Percentiles rank a stretch among this genome's conserved stretches.
These are phyloP conservation scores for Aspergillus nomiae DNA, from an alignment of 2,329 filamentous ascomycete species.

Conservation along the genomic window DNA sequence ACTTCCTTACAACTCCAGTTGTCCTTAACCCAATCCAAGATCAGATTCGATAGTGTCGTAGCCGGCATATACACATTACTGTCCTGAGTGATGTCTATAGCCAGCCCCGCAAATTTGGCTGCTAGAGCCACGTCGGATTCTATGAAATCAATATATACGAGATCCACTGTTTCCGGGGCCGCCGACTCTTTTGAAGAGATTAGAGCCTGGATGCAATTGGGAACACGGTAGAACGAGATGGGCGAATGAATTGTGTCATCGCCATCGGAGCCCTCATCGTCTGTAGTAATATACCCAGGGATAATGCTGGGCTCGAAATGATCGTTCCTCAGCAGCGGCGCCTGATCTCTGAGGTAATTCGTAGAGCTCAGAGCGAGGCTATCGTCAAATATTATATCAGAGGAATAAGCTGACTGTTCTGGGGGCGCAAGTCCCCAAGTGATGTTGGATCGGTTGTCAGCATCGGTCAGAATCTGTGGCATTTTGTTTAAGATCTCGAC, in stretches of 20 bases:
- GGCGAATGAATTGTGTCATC: conserved; percentile 84
- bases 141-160: conserved; percentile 92
- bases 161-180: conserved; percentile 73
- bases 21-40: conserved; percentile 60
- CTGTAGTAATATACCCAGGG: conserved; percentile 85
- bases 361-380: conserved; percentile 8
- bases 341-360: conserved; percentile 27
- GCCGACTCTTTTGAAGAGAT: conserved; percentile 45
- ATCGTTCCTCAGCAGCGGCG: conserved; percentile 22
- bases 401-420: conserved; percentile 41
- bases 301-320: conserved; percentile 44
- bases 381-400: conserved; percentile 24
- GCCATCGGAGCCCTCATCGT: conserved; percentile 80
- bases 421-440: conserved; percentile 45
- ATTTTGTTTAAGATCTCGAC: conserved; percentile 61
- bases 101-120: conserved; percentile 62
- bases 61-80: conserved; percentile 56
- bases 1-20: conserved; percentile 52
- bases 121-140: conserved; percentile 77
- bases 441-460: conserved; percentile 15
- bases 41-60: conserved; percentile 58
- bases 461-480: conserved; percentile 49
- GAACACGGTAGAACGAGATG: conserved; percentile 74
- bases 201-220: conserved; percentile 79
- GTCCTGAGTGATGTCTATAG: conserved; percentile 51